phyloP scores from a whole-genome alignment of 352 stramenopile species.

The Pythium aphanidermatum region DNA sequence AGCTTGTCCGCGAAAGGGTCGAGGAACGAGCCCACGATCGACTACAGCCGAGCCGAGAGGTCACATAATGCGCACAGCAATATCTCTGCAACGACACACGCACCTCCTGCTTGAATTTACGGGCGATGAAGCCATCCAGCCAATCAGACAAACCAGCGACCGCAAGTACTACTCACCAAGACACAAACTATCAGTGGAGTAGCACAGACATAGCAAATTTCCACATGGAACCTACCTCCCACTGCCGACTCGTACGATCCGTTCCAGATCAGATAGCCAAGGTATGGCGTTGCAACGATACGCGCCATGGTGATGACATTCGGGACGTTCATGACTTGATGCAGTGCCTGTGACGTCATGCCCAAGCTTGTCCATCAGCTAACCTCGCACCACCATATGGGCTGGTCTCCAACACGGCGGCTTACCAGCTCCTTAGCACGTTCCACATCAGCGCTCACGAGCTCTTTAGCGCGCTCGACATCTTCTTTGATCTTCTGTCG shows the following conservation, averaged over 20 bases:
- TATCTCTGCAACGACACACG: background rate
- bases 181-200: background rate
- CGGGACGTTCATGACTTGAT: slow-evolving; percentile 70
- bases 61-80: background rate
- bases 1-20: slow-evolving; percentile 82
- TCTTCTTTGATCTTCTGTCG: slow-evolving; percentile 35
- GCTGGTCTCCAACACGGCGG: too few relatives aligned
- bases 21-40: slow-evolving; percentile 75
- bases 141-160: slow-evolving; percentile 71
- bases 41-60: slow-evolving; percentile 24
- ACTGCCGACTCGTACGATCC: slow-evolving; percentile 61
- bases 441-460: slow-evolving; percentile 46
- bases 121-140: slow-evolving; percentile 78
- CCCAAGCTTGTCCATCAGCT: too few relatives aligned
- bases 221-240: slow-evolving; percentile 34
- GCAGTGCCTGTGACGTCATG: slow-evolving; percentile 47
- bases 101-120: slow-evolving; percentile 65
- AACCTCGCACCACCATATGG: too few relatives aligned
- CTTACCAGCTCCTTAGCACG: slow-evolving; percentile 11
- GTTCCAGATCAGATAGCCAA: slow-evolving; percentile 67
- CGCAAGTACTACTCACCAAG: slow-evolving; percentile 41
- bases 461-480: slow-evolving; percentile 16
- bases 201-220: background rate
- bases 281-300: slow-evolving; percentile 71
- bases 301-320: slow-evolving; percentile 77